These are phyloP conservation scores for Penicillium subrubescens DNA, from an alignment of 495 filamentous ascomycete species.

Conservation along the genomic window DNA sequence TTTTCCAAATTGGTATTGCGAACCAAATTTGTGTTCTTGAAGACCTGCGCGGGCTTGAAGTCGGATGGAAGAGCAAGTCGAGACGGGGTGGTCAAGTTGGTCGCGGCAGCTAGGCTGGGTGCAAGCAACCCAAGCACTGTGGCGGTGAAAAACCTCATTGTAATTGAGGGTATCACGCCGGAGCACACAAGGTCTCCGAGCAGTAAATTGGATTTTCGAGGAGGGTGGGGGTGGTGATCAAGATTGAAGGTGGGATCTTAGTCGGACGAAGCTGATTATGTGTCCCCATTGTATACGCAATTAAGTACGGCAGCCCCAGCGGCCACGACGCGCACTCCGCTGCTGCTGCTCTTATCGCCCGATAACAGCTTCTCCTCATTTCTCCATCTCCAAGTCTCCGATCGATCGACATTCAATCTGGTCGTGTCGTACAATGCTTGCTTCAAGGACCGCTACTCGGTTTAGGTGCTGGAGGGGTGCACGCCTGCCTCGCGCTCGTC, in stretches of 20 bases:
- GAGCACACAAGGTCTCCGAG: slow-evolving; percentile 31
- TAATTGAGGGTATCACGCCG: slow-evolving; percentile 34
- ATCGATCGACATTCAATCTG: slow-evolving; percentile 5
- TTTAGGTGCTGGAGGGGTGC: slow-evolving; percentile 20
- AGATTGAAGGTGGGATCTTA: slow-evolving; percentile 8
- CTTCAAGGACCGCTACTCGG: slow-evolving; percentile 31
- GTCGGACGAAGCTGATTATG: slow-evolving; percentile 45
- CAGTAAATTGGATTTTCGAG: slow-evolving; percentile 24
- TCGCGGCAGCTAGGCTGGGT: slow-evolving; percentile 41
- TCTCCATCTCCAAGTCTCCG: slow-evolving; percentile 10
- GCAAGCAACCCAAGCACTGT: slow-evolving; percentile 44
- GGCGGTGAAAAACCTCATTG: slow-evolving; percentile 49
- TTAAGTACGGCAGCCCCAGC: slow-evolving; percentile 44
- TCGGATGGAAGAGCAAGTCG: slow-evolving; percentile 60
- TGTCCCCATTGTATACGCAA: slow-evolving; percentile 43
- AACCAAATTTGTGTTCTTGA: slow-evolving; percentile 88
- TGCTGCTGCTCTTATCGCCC: slow-evolving; percentile 33
- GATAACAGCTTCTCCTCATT: slow-evolving; percentile 36
- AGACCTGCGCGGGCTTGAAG: slow-evolving; percentile 87
- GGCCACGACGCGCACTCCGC: slow-evolving; percentile 38
- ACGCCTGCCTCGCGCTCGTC: slow-evolving; percentile 22
- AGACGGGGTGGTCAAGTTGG: slow-evolving; percentile 32
- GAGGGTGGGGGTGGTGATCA: slow-evolving; percentile 13
- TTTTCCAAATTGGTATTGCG: slow-evolving; percentile 92
- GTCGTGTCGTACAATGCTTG: slow-evolving; percentile 30